These are phyloP conservation scores for Pythium sp. DNA, from an alignment of 352 stramenopile species.

Conservation along the genomic window DNA sequence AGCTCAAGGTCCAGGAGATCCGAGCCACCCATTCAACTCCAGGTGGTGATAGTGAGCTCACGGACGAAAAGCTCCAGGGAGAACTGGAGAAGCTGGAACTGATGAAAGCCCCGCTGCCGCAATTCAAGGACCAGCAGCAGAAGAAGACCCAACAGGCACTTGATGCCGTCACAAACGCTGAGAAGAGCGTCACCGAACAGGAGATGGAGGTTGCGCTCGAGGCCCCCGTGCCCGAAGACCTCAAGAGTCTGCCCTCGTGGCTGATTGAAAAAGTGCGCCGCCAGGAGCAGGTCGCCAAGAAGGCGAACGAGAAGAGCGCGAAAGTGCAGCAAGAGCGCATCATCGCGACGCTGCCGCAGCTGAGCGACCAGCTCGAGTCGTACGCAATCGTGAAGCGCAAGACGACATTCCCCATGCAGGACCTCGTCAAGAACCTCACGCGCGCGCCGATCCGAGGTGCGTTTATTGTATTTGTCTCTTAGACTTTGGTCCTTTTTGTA, in stretches of 20 bases:
- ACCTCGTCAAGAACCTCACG: slow-evolving; percentile 45
- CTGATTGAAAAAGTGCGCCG: slow-evolving; percentile 70
- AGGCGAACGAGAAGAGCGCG: slow-evolving; percentile 37
- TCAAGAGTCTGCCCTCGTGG: slow-evolving; percentile 71
- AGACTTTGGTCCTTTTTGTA: background rate
- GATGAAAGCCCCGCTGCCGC: slow-evolving; percentile 30
- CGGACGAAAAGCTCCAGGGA: slow-evolving; percentile 27
- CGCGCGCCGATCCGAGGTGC: slow-evolving; percentile 39
- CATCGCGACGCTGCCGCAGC: slow-evolving; percentile 56
- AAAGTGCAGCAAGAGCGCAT: slow-evolving; percentile 42
- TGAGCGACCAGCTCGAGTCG: slow-evolving; percentile 77
- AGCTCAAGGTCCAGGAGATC: slow-evolving; percentile 21
- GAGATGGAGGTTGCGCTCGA: slow-evolving; percentile 45
- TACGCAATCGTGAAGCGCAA: slow-evolving; percentile 66
- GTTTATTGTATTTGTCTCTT: background rate
- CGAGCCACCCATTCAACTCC: background rate
- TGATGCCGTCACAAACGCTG: slow-evolving; percentile 10
- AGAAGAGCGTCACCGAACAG: slow-evolving; percentile 16
- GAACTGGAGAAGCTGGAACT: slow-evolving; percentile 43
- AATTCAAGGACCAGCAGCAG: slow-evolving; percentile 17
- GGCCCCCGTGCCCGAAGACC: slow-evolving; percentile 59
- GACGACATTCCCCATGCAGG: slow-evolving; percentile 46
- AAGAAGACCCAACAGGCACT: slow-evolving; percentile 15
- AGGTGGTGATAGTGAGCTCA: slow-evolving; percentile 16
- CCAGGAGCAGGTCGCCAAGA: slow-evolving; percentile 46